Evolutionary conservation across 192 early-diverging fungal species (phyloP), one percentile per base, ranked within the genome.

Genomic region (Backusella liffmaniae): DNA sequence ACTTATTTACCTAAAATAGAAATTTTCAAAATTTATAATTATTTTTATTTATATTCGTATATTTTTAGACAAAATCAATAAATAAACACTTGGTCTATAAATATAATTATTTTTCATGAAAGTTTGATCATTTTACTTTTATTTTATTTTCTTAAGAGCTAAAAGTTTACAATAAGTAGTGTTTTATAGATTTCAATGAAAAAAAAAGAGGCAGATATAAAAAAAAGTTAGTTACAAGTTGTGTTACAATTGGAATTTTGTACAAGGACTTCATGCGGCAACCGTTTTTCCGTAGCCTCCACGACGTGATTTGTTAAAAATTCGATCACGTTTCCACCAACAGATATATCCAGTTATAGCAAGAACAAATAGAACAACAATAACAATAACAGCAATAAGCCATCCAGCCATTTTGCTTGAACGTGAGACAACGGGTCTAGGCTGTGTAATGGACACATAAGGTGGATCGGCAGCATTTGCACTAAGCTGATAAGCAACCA

Each of bases 401-500:
- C 86, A 87, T 66, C 76, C 70, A 29, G 73, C 77, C 79, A 85
- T 76, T 7, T 74, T 73, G n/a, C 75, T 75, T 10, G 84, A 44
- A 15, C 77, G 74, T 34, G 76, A 77, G 59, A 84, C 53, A 65
- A 76, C 62, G 7, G 86, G 86, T 73, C 86, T 79, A 6, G 81
- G 81, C 1, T 78, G 77, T 21, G 84, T 71, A 49, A 87, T 83
- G 65, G 53, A 76, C 15, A 84, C 83, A 82, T 87, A 89, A 18
- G 79, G 81, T 41, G 88, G 88, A 51, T 83, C 80, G 0, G 34
- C 34, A 9, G 79, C 72, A 6, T 82, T 73, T 26, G 79, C 82
- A 32, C 76, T 77, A 32, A 89, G 73, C 69, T 87, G 86, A 73
- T 89, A 86, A 12, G 88, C 88, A 72, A 89, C 72, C 51, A 89